phyloP scores from a whole-genome alignment of 2,329 filamentous ascomycete genomes.

The Ploettnerulaceae sp. region DNA sequence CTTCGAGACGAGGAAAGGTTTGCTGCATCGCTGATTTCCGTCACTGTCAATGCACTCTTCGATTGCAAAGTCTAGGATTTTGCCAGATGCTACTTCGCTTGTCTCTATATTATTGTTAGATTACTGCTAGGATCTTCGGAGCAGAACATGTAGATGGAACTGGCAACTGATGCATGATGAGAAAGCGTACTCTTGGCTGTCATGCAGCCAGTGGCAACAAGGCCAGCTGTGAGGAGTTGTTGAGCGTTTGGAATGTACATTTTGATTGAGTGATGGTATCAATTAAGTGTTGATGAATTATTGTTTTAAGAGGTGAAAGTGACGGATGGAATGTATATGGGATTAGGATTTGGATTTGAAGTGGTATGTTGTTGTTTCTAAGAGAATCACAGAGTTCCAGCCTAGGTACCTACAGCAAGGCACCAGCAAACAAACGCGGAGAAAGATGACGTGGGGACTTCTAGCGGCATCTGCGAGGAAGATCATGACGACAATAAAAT shows the following conservation, averaged over 20 bases:
- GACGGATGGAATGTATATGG: too few species aligned
- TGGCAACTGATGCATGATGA: background rate
- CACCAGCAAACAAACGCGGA: too few species aligned
- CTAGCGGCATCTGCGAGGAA: too few species aligned
- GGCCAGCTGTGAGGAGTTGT: slow-evolving; percentile 23
- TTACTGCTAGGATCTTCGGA: background rate
- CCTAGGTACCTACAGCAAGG: too few species aligned
- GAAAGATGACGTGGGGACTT: too few species aligned
- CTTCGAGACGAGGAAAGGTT: slow-evolving; percentile 39
- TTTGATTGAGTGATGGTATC: background rate
- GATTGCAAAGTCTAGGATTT: slow-evolving; percentile 40
- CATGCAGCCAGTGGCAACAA: slow-evolving; percentile 21
- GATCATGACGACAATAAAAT: too few species aligned
- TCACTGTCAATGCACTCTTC: slow-evolving; percentile 39
- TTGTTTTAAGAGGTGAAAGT: too few species aligned
- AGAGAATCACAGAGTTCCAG: too few species aligned
- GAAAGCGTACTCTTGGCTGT: background rate
- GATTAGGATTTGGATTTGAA: too few species aligned
- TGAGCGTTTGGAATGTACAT: slow-evolving; percentile 30
- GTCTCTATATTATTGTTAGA: slow-evolving; percentile 19
- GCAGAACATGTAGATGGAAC: background rate
- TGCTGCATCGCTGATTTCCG: slow-evolving; percentile 32
- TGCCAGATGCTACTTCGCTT: slow-evolving; percentile 34
- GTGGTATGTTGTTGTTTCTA: too few species aligned
- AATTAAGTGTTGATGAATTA: too few species aligned